Evolutionary conservation across 352 stramenopile species (phyloP), one percentile per base, ranked within the genome.

Genomic region (Achlya hypogyna): DNA sequence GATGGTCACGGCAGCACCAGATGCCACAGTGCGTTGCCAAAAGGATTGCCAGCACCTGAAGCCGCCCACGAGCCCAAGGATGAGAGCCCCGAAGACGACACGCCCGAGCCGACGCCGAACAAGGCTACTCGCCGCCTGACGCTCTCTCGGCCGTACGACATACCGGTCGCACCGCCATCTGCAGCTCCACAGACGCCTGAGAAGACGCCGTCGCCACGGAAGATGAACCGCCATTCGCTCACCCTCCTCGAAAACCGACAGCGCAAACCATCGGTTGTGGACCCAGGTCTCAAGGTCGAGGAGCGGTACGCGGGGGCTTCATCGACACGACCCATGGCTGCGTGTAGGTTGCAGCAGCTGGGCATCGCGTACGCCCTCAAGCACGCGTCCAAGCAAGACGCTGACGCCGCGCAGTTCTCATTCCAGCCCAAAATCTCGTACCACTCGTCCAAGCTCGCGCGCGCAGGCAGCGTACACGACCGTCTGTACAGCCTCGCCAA

Each of bases 301-400:
- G 73, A 71, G 0, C 88, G 83, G 62, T 84, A 85, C 63, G 79
- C 87, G 2, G 82, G 88, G n/a, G n/a, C n/a, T n/a, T n/a, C n/a
- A n/a, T n/a, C n/a, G n/a, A 8, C 14, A 59, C 29, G 1, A 28
- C 16, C 32, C 53, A 12, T 62, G 22, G 31, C 47, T 22, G 81
- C n/a, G n/a, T n/a, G 86, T 64, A 76, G 83, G 35, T 63, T 91
- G 14, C 79, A 88, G 45, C 63, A 88, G 32, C 75, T 89, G 27
- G 83, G 81, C 1, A 58, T 87, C 28, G 88, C 88, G 47, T 89
- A 89, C 35, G 71, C 86, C 42, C 81, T 85, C 51, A 79, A 91
- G 29, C 78, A 81, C 43, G 76, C 87, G 38, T 82, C 86, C 53
- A 79, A 91, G 32, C 78, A 81, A 53, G 76, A 88, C 51, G 80